Conservation (phyloP, 2,329 filamentous ascomycete genomes). For the Penicillium paneum region DNA sequence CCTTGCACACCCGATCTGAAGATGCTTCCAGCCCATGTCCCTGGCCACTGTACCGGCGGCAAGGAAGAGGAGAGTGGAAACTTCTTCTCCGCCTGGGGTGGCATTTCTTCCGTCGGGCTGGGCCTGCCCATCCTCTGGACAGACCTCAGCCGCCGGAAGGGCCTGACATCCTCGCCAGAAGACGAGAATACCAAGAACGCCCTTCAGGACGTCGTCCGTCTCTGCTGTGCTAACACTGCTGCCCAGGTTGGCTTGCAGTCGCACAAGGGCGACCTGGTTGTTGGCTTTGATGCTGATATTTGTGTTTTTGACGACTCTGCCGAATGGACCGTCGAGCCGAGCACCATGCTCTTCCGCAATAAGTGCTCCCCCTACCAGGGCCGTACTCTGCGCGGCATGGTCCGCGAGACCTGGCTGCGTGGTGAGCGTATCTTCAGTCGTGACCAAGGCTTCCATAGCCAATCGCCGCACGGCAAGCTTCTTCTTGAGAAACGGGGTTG, state of each 20-base stretch:
- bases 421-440: slow-evolving; percentile 71
- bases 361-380: slow-evolving; percentile 89
- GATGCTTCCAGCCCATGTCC: slow-evolving; percentile 71
- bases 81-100: slow-evolving; percentile 96
- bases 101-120: slow-evolving; percentile 89
- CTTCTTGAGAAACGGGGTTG: slow-evolving; percentile 40
- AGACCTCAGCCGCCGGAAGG: slow-evolving; percentile 61
- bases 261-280: slow-evolving; percentile 74
- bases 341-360: slow-evolving; percentile 92
- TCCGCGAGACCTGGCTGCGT: slow-evolving; percentile 80
- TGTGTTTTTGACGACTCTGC: slow-evolving; percentile 87
- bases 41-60: slow-evolving; percentile 41
- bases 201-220: slow-evolving; percentile 75
- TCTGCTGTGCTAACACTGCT: slow-evolving; percentile 84
- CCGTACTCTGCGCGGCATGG: slow-evolving; percentile 70
- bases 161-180: slow-evolving; percentile 40
- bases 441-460: slow-evolving; percentile 47
- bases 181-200: slow-evolving; percentile 48
- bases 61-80: slow-evolving; percentile 59
- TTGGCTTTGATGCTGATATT: slow-evolving; percentile 84
- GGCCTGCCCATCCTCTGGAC: slow-evolving; percentile 90
- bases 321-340: slow-evolving; percentile 68
- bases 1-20: slow-evolving; percentile 95
- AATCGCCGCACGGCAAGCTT: slow-evolving; percentile 37
- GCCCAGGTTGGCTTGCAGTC: slow-evolving; percentile 80